Base-by-base conservation (phyloP, 176 grass and related monocot genomes). In the Carex scoparia region DNA sequence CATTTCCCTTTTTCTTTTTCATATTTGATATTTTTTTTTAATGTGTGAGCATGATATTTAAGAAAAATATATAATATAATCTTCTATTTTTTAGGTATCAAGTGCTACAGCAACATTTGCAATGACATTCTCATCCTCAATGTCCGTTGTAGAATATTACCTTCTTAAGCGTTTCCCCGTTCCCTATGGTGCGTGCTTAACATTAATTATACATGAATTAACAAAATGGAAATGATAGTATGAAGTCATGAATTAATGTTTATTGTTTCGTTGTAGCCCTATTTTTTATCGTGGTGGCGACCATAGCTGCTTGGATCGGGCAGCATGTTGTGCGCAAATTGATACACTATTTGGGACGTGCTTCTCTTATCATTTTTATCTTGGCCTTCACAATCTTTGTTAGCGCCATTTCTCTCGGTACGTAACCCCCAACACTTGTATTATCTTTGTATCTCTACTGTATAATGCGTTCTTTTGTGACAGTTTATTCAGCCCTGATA, bases 91-190 rank as follows among this genome's bases (percentile, higher is more conserved):
- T 28, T 84, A 99, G 97, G 97, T 99, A 61, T 99, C 97, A 65
- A 99, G 93, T 88, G 97, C 95, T 30, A 98, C 95, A 2, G 89
- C 95, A 35, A 98, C 95, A 2, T 98, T 98, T 84, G 95, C 92
- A 0, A 98, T 94, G 95, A 94, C 94, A 87, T 98, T 98, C 77
- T 98, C 95, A 13, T 92, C 95, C 35, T 98, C 95, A 10, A 98
- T 94, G 95, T 98, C 95, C 0, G 95, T 94, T 27, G 91, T 94
- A 32, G 95, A 94, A 72, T 98, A 94, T 87, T 94, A 93, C 84
- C 95, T 98, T 66, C 81, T 99, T 89, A 83, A 89, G 46, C 90
- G 93, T 18, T 99, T 99, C 61, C 97, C 97, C 3, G 62, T 99
- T 46, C 91, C 93, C 79, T 94, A 94, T 23, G 91, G 96, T 95